phyloP scores from a whole-genome alignment of 2,329 filamentous ascomycete genomes.

The Cladosporium sp. region DNA sequence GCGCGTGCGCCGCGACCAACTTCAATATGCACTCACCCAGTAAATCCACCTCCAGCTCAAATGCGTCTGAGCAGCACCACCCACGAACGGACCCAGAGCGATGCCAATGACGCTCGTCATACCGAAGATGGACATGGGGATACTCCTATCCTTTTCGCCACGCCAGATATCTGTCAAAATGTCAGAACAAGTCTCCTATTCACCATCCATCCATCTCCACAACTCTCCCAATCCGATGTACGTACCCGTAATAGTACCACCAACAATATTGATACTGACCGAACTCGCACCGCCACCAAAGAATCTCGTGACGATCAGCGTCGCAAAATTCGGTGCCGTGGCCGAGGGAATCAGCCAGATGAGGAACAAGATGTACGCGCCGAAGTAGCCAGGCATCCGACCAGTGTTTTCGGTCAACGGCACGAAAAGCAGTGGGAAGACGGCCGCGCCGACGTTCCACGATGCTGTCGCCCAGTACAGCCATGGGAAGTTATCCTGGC shows the following conservation, averaged over 20 bases:
- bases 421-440: slow-evolving; percentile 31
- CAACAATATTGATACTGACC: slow-evolving; percentile 48
- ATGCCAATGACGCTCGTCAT: slow-evolving; percentile 28
- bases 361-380: slow-evolving; percentile 32
- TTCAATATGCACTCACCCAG: slow-evolving; percentile 17
- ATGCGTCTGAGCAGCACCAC: slow-evolving; percentile 25
- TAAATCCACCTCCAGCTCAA: slow-evolving; percentile 29
- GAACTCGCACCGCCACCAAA: slow-evolving; percentile 51
- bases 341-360: slow-evolving; percentile 55
- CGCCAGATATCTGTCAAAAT: slow-evolving; percentile 44
- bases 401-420: slow-evolving; percentile 43
- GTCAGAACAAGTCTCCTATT: neutral
- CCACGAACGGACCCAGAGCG: slow-evolving; percentile 31
- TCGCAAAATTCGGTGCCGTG: slow-evolving; percentile 50
- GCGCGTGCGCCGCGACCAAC: no score
- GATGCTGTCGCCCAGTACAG: slow-evolving; percentile 27
- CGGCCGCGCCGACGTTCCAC: slow-evolving; percentile 28
- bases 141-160: slow-evolving; percentile 24
- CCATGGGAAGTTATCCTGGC: slow-evolving; percentile 26
- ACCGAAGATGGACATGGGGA: slow-evolving; percentile 31
- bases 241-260: slow-evolving; percentile 48
- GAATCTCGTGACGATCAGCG: slow-evolving; percentile 53
- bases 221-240: slow-evolving; percentile 23
- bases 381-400: slow-evolving; percentile 27
- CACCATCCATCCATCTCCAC: neutral